Conservation (phyloP, 306 rosid genomes). For the Hippophae tibetana region DNA sequence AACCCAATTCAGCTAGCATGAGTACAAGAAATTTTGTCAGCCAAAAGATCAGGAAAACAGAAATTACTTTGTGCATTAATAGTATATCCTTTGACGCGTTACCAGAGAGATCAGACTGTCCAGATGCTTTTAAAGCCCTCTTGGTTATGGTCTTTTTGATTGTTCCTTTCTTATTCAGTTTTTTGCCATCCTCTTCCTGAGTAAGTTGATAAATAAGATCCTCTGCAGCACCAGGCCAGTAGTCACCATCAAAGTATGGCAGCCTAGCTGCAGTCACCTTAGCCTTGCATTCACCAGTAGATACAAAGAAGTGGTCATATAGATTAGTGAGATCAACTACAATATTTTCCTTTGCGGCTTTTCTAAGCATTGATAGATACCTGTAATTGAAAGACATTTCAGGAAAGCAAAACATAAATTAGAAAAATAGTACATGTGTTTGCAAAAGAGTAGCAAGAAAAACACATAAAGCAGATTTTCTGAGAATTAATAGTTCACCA, state of each 20-base stretch:
- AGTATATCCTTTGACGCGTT: slow-evolving; percentile 91
- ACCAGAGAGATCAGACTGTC: slow-evolving; percentile 93
- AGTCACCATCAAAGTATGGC: slow-evolving; percentile 98
- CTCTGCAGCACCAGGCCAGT: slow-evolving; percentile 99
- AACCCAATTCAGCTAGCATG: neutral
- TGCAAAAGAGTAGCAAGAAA: slow-evolving; percentile 1
- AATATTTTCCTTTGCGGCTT: slow-evolving; percentile 79
- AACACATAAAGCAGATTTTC: slow-evolving; percentile 11
- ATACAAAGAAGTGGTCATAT: slow-evolving; percentile 86
- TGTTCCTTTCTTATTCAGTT: slow-evolving; percentile 83
- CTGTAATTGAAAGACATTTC: slow-evolving; percentile 33
- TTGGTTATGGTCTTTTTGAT: slow-evolving; percentile 80
- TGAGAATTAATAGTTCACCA: slow-evolving; percentile 46
- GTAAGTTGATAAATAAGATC: slow-evolving; percentile 89
- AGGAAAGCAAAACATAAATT: slow-evolving; percentile 15
- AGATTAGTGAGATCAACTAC: slow-evolving; percentile 82
- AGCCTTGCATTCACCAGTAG: slow-evolving; percentile 73
- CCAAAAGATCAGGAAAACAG: slow-evolving; percentile 10
- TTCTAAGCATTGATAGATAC: slow-evolving; percentile 87
- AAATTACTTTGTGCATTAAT: slow-evolving; percentile 91
- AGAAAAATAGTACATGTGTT: slow-evolving; percentile 14
- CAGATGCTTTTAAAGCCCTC: slow-evolving; percentile 89
- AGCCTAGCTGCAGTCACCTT: slow-evolving; percentile 94
- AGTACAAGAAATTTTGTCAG: neutral
- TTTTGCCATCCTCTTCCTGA: slow-evolving; percentile 96